These are phyloP conservation scores for Boeremia lycopersici DNA, from an alignment of 2,329 filamentous ascomycete genomes.

Conservation along the genomic window DNA sequence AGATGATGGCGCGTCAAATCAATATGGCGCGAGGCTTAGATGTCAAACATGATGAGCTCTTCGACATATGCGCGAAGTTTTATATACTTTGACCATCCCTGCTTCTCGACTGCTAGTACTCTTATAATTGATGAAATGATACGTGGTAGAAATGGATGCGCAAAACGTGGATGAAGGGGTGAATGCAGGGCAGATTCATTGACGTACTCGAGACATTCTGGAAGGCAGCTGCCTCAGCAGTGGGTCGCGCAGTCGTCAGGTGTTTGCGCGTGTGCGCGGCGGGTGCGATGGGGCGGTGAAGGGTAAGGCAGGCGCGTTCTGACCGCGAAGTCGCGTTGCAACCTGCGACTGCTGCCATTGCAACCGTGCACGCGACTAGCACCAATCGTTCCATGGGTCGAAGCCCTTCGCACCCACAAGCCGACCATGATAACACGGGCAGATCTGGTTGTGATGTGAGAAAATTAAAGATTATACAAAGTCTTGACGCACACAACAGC, in stretches of 20 bases:
- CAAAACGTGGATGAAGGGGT: not conserved
- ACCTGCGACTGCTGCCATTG: slow-evolving; percentile 1
- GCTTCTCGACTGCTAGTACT: not conserved
- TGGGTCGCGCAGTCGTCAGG: slow-evolving; percentile 17
- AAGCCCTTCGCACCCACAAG: not conserved
- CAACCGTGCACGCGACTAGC: slow-evolving; percentile 25
- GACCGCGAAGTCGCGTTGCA: slow-evolving; percentile 31
- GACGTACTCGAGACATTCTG: slow-evolving; percentile 46
- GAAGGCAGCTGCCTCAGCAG: slow-evolving; percentile 23
- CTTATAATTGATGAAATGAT: not conserved
- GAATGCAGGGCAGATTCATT: not conserved
- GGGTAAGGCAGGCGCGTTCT: slow-evolving; percentile 35
- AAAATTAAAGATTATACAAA: too few relatives aligned
- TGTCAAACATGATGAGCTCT: not conserved
- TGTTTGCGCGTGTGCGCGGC: slow-evolving; percentile 22
- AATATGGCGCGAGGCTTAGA: not conserved
- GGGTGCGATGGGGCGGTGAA: slow-evolving; percentile 34
- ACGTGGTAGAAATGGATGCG: not conserved
- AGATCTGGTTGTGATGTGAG: too few relatives aligned
- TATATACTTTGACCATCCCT: not conserved
- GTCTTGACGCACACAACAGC: too few relatives aligned
- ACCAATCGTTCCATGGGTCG: not conserved
- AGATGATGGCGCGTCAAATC: not conserved
- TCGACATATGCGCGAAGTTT: not conserved
- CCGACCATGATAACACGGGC: not conserved